Evolutionary conservation across 306 rosid genomes (phyloP), one percentile per base, ranked within the genome.

Genomic region (Dalbergia oliveri): DNA sequence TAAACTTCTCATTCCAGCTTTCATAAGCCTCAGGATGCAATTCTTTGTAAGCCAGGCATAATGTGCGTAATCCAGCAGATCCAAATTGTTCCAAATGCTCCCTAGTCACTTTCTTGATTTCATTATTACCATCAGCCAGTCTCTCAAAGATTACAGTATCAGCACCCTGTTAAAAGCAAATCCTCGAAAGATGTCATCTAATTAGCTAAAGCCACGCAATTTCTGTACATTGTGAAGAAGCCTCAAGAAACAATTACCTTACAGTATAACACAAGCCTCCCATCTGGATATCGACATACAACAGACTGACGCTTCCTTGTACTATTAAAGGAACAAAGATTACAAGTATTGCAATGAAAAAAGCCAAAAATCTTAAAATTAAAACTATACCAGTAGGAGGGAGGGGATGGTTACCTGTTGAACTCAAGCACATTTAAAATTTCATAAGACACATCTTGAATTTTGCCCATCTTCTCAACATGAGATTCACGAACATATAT

Each of bases 231-330:
- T 68, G 61, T 35, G 59, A 45, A 49, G 59, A 78, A 79, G 65
- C 75, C 82, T 76, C 66, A 35, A 72, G 54, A 82, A 87, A 53
- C 76, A 31, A 74, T 88, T 95, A 95, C 99, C 99, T 95, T 95
- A 88, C 98, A 90, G 87, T 95, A 95, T 78, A 95, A 83, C 47
- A 93, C 89, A 83, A 95, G 97, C 85, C 94, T 88, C 63, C 99
- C 99, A 90, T 95, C 92, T 9, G 95, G 93, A 88, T 90, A 95
- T 37, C 97, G 98, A 74, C 99, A 95, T 68, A 95, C 90, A 73
- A 95, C 98, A 39, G 99, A 95, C 79, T 95, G 99, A 53, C 99
- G 99, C 90, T 95, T 95, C 89, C 99, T 88, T 66, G 94, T 91
- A 89, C 98, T 95, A 83, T 76, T 77, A 80, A 58, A 49, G 18